A percentile compares a stretch with the other conserved stretches of the same genome.
Conservation (phyloP, 78 protist species). For the Planoprotostelium fungivorum region DNA sequence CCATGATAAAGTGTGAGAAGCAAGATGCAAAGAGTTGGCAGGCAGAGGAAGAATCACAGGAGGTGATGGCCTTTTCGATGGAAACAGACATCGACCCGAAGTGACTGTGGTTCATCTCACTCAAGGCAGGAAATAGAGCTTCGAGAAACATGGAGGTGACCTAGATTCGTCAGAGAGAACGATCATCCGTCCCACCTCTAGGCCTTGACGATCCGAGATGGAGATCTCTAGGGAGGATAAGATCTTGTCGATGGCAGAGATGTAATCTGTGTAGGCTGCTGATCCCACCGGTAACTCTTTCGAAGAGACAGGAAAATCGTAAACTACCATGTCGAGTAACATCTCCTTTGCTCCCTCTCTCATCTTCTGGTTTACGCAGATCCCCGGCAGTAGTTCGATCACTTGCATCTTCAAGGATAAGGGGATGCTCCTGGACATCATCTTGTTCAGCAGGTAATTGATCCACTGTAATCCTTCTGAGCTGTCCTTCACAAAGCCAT, state of each 20-base stretch:
- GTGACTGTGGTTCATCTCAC: neutral
- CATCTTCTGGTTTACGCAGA: neutral
- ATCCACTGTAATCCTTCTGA: neutral
- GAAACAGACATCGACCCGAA: neutral
- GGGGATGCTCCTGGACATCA: neutral
- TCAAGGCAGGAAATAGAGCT: neutral
- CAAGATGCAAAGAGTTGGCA: neutral
- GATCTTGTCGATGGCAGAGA: constrained; percentile 49
- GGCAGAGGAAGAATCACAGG: neutral
- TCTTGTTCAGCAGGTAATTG: neutral
- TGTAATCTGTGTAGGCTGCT: constrained; percentile 51
- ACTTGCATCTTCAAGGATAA: neutral
- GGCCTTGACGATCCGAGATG: neutral
- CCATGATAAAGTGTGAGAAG: neutral
- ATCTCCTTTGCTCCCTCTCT: constrained; percentile 12
- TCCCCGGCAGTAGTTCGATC: neutral
- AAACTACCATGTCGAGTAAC: constrained; percentile 42
- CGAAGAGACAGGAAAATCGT: constrained; percentile 57
- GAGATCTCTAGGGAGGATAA: constrained; percentile 28
- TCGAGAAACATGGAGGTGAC: neutral
- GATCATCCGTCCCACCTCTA: neutral
- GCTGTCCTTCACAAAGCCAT: neutral
- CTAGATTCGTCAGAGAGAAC: neutral
- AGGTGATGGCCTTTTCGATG: neutral
- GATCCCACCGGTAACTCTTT: constrained; percentile 36